Evolutionary conservation across 2,329 filamentous ascomycete genomes (phyloP).

Genomic region (Colletotrichum sp.): DNA sequence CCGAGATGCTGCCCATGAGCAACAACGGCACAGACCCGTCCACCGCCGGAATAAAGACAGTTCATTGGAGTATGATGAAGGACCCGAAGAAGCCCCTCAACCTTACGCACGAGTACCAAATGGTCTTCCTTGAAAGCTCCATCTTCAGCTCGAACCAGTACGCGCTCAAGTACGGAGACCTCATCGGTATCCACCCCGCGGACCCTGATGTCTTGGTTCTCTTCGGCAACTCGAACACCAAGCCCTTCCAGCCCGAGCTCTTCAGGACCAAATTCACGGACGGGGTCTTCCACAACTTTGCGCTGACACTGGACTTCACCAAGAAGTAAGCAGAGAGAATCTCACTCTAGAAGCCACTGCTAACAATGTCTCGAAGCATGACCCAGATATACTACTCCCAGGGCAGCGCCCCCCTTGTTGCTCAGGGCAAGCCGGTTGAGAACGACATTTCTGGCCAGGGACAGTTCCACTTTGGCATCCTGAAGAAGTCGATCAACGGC

Average conservation of each 20-base stretch:
- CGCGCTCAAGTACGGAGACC: conserved; percentile 58
- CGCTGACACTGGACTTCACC: conserved; percentile 59
- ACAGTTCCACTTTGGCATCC: conserved; percentile 65
- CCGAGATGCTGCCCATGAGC: conserved; percentile 57
- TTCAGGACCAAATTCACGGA: conserved; percentile 55
- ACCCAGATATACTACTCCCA: conserved; percentile 63
- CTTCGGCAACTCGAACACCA: conserved; percentile 51
- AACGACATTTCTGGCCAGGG: conserved; percentile 62
- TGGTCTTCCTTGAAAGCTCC: conserved; percentile 52
- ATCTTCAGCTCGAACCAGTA: conserved; percentile 56
- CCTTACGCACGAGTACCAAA: conserved; percentile 64
- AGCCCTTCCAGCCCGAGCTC: conserved; percentile 46
- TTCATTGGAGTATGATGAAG: conserved; percentile 65
- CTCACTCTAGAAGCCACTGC: not conserved
- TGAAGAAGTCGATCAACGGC: conserved; percentile 61
- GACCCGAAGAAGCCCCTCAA: conserved; percentile 58
- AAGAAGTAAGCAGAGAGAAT: conserved; percentile 47
- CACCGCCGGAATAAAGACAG: conserved; percentile 61
- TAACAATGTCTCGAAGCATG: conserved; percentile 41
- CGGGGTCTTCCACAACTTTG: conserved; percentile 66
- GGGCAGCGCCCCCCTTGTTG: conserved; percentile 46
- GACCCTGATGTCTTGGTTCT: conserved; percentile 48
- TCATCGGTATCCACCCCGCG: conserved; percentile 43
- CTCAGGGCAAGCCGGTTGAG: conserved; percentile 46
- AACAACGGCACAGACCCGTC: conserved; percentile 55